phyloP scores from a whole-genome alignment of 345 rosid genomes.

The Eucalyptus erythrocorys region DNA sequence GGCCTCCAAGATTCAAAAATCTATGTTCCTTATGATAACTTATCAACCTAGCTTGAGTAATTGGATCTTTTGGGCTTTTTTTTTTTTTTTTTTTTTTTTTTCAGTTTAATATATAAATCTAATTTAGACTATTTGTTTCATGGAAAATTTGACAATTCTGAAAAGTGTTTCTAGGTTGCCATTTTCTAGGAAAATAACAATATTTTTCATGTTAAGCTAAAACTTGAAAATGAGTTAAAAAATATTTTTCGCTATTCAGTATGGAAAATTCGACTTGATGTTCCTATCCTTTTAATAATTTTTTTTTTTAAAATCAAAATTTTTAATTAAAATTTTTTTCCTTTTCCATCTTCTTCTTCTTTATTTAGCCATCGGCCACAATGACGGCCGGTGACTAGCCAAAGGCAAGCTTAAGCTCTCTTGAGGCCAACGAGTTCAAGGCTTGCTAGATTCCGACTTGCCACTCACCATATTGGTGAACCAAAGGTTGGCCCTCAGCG shows the following conservation, averaged over 20 bases:
- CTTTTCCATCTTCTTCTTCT: too few relatives aligned
- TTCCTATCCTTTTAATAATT: too few relatives aligned
- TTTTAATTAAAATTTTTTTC: accelerated
- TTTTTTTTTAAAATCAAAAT: too few relatives aligned
- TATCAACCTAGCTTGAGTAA: neutral
- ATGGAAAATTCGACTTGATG: too few relatives aligned
- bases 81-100: too few relatives aligned
- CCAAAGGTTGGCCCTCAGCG: accelerated
- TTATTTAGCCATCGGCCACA: accelerated
- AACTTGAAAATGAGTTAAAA: too few relatives aligned
- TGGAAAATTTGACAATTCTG: accelerated
- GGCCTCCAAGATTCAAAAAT: neutral
- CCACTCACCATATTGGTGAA: too few relatives aligned
- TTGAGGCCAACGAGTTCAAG: accelerated
- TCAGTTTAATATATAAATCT: neutral
- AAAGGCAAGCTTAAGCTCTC: too few relatives aligned
- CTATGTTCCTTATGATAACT: neutral
- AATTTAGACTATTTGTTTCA: neutral
- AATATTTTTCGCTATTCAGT: accelerated
- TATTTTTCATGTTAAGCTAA: too few relatives aligned
- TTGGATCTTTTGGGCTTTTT: neutral
- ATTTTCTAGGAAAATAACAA: too few relatives aligned
- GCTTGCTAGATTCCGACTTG: accelerated
- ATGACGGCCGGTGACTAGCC: accelerated
- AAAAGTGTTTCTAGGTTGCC: accelerated